Base-by-base conservation (phyloP, 2,329 filamentous ascomycete species). In the Westerdykella aurantiaca region DNA sequence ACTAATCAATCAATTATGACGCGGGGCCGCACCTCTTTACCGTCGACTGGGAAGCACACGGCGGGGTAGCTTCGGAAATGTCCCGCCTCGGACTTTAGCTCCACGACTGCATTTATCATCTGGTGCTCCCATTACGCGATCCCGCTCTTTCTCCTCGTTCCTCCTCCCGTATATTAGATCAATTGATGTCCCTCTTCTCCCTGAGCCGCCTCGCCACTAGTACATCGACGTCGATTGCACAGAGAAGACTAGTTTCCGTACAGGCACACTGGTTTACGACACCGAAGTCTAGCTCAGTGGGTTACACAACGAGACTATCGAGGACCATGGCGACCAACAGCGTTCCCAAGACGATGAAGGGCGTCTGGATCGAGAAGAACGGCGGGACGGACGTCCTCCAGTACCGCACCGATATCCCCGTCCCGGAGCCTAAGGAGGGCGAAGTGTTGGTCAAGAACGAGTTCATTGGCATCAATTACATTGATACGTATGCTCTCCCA, bases 381-480 rank as follows among this genome's bases (percentile, higher is more conserved):
- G 86, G 86, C 47, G 85, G 82, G 7, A 73, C 77, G 1, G 85
- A 88, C 37, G 85, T 88, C 17, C 71, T 91, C 16, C 72, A 88
- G 58, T 81, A 84, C 68, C 83, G 77, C 58, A 80, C 80, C 14
- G 80, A 88, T 59, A 65, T 88, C 3, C 82, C 85, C 5, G 79
- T 95, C 1, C 87, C 88, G 0, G 70, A 75, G 39, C 79, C 78
- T 2, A 72, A 79, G 31, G 79, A 83, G n/a, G 83, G 81, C 46
- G 76, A 95, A 53, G 69, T 95, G 17, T 78, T 95, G 4, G 79
- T 95, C 46, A 85, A 84, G 69, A 95, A 95, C 68, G 80, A 83
- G 51, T 86, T 79, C 63, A 76, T 85, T 39, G 90, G 89, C 47
- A 73, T 95, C 48, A 95, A 95, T 70, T 95, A 79, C 70, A 94